Evolutionary conservation across 2,329 filamentous ascomycete species (phyloP).

Genomic region (Diaporthe destruens): DNA sequence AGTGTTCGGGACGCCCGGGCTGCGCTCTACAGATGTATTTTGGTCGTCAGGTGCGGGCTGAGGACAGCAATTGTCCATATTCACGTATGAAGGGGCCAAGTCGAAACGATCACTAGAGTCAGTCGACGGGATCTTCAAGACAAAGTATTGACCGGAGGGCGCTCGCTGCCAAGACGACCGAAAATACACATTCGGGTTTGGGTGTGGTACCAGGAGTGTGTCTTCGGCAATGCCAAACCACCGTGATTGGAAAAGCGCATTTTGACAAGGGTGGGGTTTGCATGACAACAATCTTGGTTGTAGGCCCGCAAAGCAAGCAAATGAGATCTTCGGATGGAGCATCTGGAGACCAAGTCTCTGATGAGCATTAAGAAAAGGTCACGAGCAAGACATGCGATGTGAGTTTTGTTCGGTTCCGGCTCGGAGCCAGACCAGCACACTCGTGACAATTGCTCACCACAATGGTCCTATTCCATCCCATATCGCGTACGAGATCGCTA

Average conservation of each 20-base stretch:
- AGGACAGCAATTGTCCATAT: background rate
- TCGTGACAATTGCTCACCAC: background rate
- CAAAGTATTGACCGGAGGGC: background rate
- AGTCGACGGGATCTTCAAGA: background rate
- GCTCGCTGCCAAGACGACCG: background rate
- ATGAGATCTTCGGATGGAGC: background rate
- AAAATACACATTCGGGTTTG: background rate
- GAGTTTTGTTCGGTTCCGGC: background rate
- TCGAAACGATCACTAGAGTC: background rate
- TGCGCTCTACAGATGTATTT: background rate
- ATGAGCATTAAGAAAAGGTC: background rate
- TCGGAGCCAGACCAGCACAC: background rate
- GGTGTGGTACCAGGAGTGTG: no score
- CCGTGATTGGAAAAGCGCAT: background rate
- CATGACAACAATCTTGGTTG: background rate
- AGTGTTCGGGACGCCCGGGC: background rate
- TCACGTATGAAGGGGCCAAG: background rate
- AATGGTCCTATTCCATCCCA: constrained; percentile 16
- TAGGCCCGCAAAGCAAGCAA: background rate
- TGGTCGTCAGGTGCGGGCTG: background rate
- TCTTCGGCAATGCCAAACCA: background rate
- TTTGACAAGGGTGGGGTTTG: background rate
- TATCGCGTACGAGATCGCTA: constrained; percentile 13
- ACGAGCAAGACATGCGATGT: background rate
- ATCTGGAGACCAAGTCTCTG: background rate